Base-by-base conservation (phyloP, 352 stramenopile species). In the Sclerospora graminicola region DNA sequence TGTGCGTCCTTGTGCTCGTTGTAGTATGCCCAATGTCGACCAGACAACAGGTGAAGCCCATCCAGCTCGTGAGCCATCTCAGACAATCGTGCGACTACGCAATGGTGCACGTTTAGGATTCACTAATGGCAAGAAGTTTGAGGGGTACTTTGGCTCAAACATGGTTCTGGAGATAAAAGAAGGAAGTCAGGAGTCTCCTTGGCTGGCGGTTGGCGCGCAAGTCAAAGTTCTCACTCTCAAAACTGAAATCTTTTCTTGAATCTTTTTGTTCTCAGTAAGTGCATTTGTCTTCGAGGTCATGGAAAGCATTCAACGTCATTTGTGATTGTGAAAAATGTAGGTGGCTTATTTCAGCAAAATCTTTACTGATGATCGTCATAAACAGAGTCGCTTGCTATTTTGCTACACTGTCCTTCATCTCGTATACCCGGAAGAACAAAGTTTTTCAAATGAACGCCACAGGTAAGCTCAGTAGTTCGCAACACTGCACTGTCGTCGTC, bases 71-170 rank as follows among this genome's bases (percentile, higher is more conserved):
- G 72, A 86, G 33, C 71, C 74, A 16, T 64, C 55, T 18, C 73
- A 64, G 35, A 74, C 71, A 0, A 66, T 88, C 21, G 59, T 63
- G 8, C 47, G 53, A 7, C 47, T 71, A 45, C 76, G 73, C 29
- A 88, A 90, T 24, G 78, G 78, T 21, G 47, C 55, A n/a, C 32
- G 58, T 0, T 57, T 90, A 5, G 70, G 74, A 5, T 88, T 90
- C 33, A 67, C 52, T 13, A 48, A 78, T 28, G 73, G 63, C 23
- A 67, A 54, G 21, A 64, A 63, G 39, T 37, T 69, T 1, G 50
- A 82, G 29, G 70, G 69, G 31, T 90, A 87, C 60, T 90, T 90
- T 41, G 79, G 79, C 2, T 86, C 79, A 2, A 90, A 90, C 42
- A 51, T 88, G 26, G 58, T 90, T 3, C 54, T 70, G 1, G 71